A percentile compares a stretch with the other conserved stretches of the same genome.
phyloP scores from a whole-genome alignment of 2,329 filamentous ascomycete genomes.

The Colletotrichum noveboracense region DNA sequence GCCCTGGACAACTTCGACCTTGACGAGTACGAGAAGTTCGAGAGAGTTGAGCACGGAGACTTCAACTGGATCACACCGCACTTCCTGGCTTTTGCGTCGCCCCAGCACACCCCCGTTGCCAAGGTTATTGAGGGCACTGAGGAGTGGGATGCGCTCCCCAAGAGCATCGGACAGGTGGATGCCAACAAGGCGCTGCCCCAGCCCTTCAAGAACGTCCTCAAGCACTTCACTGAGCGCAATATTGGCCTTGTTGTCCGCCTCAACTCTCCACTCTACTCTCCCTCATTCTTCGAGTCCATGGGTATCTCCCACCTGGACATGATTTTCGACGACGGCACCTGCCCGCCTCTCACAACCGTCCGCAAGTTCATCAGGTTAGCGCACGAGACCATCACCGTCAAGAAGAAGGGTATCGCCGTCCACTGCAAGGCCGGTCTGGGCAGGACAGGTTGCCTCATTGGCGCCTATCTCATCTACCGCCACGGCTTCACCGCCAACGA shows the following conservation, averaged over 20 bases:
- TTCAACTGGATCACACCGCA: conserved; percentile 99
- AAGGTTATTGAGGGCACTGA: conserved; percentile 77
- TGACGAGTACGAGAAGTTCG: conserved; percentile 95
- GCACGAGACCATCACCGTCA: conserved; percentile 90
- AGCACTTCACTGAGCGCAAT: conserved; percentile 85
- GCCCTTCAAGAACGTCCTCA: conserved; percentile 95
- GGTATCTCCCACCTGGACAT: conserved; percentile 97
- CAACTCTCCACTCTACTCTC: conserved; percentile 94
- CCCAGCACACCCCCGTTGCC: conserved; percentile 79
- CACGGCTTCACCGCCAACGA: conserved; percentile 98
- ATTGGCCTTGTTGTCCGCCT: conserved; percentile 93
- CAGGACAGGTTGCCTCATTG: conserved; percentile 93
- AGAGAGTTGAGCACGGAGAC: conserved; percentile 96
- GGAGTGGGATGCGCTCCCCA: conserved; percentile 76
- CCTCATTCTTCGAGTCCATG: conserved; percentile 94
- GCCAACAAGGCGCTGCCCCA: conserved; percentile 73
- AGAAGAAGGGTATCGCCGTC: conserved; percentile 92
- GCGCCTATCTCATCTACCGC: conserved; percentile 96
- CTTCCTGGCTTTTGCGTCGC: conserved; percentile 96
- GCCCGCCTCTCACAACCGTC: conserved; percentile 86
- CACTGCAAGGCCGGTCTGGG: conserved; percentile 98
- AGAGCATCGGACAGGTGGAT: conserved; percentile 75
- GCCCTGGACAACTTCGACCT: conserved; percentile 93
- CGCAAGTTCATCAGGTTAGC: conserved; percentile 94
- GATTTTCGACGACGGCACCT: conserved; percentile 99